A percentile compares a stretch with the other conserved stretches of the same genome.
These are phyloP conservation scores for Linnemannia exigua DNA, from an alignment of 192 early-diverging fungal genomes.

Conservation along the genomic window DNA sequence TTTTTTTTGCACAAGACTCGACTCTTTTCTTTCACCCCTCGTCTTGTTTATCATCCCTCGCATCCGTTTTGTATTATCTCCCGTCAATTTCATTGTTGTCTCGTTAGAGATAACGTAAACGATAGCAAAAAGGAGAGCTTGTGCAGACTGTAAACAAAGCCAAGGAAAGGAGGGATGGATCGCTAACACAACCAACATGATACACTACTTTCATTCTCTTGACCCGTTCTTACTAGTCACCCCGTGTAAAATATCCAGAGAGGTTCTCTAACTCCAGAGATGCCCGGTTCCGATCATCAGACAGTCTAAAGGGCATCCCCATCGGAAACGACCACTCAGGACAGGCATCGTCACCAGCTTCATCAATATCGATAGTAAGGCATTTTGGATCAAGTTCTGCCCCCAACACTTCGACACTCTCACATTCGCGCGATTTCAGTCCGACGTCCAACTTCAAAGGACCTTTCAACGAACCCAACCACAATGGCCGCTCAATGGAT, in stretches of 20 bases:
- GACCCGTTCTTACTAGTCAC: constrained; percentile 11
- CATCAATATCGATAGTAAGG: constrained; percentile 18
- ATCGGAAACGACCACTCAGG: constrained; percentile 24
- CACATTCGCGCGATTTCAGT: constrained; percentile 45
- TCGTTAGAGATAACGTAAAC: constrained; percentile 14
- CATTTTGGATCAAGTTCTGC: constrained; percentile 37
- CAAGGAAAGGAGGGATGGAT: background rate
- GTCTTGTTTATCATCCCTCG: background rate
- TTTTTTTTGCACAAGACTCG: background rate
- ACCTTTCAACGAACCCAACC: constrained; percentile 16
- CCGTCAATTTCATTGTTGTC: background rate
- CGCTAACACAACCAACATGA: background rate
- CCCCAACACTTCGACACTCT: constrained; percentile 24
- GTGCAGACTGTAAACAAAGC: background rate
- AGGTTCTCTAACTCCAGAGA: constrained; percentile 30
- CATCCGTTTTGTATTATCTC: background rate
- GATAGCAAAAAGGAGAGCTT: background rate
- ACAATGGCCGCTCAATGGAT: constrained; percentile 33
- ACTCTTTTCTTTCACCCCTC: background rate
- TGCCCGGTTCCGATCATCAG: constrained; percentile 37
- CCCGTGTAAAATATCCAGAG: constrained; percentile 40
- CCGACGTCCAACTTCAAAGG: constrained; percentile 27
- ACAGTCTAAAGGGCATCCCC: constrained; percentile 25
- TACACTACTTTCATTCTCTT: background rate
- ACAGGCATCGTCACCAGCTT: constrained; percentile 13